phyloP scores from a whole-genome alignment of 2,329 filamentous ascomycete species.

The Trichoderma atrobrunneum region DNA sequence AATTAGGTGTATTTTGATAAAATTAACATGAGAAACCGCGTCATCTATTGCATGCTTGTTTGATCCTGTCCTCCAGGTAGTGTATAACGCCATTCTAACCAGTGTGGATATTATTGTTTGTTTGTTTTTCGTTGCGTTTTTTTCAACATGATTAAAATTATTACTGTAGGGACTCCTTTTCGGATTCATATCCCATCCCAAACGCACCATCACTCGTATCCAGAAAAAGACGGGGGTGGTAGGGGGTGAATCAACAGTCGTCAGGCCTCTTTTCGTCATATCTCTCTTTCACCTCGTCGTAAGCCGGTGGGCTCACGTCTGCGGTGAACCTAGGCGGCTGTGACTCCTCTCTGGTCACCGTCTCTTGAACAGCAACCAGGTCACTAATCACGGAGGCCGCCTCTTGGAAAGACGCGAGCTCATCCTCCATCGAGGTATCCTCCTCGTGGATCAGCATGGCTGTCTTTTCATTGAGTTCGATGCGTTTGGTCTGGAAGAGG shows the following conservation, averaged over 20 bases:
- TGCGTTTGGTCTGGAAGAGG: neutral
- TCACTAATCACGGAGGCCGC: constrained; percentile 46
- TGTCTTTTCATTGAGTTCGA: constrained; percentile 9
- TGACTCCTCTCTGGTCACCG: neutral
- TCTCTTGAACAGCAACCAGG: constrained; percentile 45
- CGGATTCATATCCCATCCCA: neutral
- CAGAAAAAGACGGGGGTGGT: neutral
- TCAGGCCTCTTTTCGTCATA: neutral
- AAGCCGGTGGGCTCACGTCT: constrained; percentile 24
- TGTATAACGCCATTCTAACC: neutral
- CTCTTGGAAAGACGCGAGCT: constrained; percentile 47
- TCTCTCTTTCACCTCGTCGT: constrained; percentile 21
- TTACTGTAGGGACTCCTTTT: neutral
- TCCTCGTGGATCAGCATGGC: neutral
- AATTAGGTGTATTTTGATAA: neutral
- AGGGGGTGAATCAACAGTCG: neutral
- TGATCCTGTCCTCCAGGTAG: neutral
- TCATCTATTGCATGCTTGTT: neutral
- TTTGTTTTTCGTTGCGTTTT: neutral
- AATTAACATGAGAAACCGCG: neutral
- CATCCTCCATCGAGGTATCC: constrained; percentile 42
- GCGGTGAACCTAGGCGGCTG: constrained; percentile 1
- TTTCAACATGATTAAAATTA: neutral
- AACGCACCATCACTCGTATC: neutral
- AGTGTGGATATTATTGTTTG: neutral